phyloP scores from a whole-genome alignment of 2,329 filamentous ascomycete genomes.

The Magnaporthales sp. region DNA sequence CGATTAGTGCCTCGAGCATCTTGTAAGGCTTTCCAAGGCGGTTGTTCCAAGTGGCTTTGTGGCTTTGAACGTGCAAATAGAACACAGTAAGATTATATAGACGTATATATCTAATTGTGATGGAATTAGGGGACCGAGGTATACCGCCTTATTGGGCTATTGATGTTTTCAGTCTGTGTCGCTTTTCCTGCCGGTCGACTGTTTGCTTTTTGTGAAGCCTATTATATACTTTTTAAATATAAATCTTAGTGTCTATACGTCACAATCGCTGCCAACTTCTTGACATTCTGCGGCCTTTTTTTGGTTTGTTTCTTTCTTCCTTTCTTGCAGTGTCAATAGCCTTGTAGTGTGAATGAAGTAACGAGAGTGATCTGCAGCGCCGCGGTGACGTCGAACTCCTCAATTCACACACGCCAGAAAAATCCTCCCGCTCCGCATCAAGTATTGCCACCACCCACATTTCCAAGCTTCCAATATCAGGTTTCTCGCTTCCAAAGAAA shows the following conservation, averaged over 20 bases:
- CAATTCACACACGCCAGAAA: not conserved
- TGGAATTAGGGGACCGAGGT: not conserved
- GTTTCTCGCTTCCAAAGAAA: not conserved
- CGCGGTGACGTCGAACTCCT: not conserved
- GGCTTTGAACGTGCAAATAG: not conserved
- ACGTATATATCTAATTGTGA: too few relatives aligned
- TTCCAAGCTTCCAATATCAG: not conserved
- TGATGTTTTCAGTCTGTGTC: not conserved
- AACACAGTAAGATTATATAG: too few relatives aligned
- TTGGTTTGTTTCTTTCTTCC: not conserved
- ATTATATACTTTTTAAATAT: not conserved
- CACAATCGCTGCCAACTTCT: not conserved
- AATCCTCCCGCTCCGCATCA: not conserved
- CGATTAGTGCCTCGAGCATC: conserved; percentile 10
- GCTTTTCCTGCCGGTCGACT: not conserved
- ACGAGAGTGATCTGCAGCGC: not conserved
- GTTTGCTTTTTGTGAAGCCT: not conserved
- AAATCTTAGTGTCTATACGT: not conserved
- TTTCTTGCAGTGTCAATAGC: not conserved
- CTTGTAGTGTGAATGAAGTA: not conserved
- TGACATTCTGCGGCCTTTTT: not conserved
- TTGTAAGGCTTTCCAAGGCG: not conserved
- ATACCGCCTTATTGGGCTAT: not conserved
- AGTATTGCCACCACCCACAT: not conserved
- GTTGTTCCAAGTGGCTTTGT: not conserved